Base-by-base conservation (phyloP, 192 early-diverging fungal species). In the Rhizoclosmatium sp. region DNA sequence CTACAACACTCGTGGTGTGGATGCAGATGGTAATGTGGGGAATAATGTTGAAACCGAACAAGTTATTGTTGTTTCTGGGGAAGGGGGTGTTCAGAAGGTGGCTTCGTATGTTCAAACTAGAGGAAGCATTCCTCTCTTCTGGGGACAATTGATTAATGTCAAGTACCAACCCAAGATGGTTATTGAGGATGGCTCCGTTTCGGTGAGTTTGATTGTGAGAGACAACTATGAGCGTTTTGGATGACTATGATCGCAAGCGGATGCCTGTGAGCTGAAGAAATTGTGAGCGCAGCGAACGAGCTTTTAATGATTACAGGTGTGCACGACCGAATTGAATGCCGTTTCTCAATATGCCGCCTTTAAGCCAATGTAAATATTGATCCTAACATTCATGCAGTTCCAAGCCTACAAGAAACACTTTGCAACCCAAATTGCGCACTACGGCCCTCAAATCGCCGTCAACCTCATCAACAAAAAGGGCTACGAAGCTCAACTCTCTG, bases 1-100 rank as follows among this genome's bases (percentile, higher is more conserved):
- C 21, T 99, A 93, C 82, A 93, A 98, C 82, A 93, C 93, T 47
- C 93, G 98, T 64, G 97, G 98, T 72, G 91, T 98, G 40, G 97
- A 99, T 81, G 90, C 89, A 56, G 76, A 94, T 2, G 98, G 97
- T 44, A 92, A 98, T 79, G 97, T 98, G 46, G 94, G 97, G 47
- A 99, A 99, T 84, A 97, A 90, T 83, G 95, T 96, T 10, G 98
- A 99, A 85, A 99, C 96, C 2, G 97, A 99, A 80, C 96, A 98
- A 86, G 85, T 99, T 61, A 5, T 62, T 7, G 60, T 62, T 19
- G 87, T 96, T 7, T 82, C 5, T 54, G 5, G 9, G 9, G 16
- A 54, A 7, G 51, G 51, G 16, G 23, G 44, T 3, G 19, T 3
- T 41, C 31, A 19, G 41, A 89, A 94, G 61, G 66, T 93, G 69